phyloP scores from a whole-genome alignment of 2,329 filamentous ascomycete genomes.

The Neonectria faginata region DNA sequence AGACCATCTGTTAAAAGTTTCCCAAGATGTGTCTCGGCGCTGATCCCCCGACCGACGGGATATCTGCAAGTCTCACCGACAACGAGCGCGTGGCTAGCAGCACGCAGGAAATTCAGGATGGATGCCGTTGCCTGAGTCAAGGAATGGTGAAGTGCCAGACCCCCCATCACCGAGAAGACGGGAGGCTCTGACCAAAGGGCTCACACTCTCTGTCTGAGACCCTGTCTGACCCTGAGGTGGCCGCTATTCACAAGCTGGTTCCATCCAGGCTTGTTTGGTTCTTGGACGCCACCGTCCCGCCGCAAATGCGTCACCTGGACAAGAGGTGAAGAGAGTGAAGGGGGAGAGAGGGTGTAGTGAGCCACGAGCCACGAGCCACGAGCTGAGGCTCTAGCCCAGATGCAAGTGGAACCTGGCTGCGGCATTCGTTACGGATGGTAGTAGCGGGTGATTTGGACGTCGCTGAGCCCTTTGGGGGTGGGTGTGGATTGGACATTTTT shows the following conservation, averaged over 20 bases:
- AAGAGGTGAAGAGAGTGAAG: constrained; percentile 1
- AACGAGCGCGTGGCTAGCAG: constrained; percentile 5
- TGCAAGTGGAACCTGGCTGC: constrained; percentile 2
- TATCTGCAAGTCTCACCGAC: constrained; percentile 34
- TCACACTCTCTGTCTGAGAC: background rate
- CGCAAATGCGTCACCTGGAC: constrained; percentile 23
- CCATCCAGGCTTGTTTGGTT: background rate
- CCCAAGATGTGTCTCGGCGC: constrained; percentile 31
- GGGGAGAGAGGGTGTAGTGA: constrained; percentile 11
- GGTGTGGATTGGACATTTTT: constrained; percentile 16
- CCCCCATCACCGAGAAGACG: background rate
- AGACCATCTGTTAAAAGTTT: background rate
- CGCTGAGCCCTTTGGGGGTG: background rate
- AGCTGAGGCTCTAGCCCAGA: constrained; percentile 26
- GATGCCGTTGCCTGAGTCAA: no score
- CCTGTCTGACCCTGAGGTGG: background rate
- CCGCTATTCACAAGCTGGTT: constrained; percentile 12
- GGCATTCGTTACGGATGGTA: constrained; percentile 23
- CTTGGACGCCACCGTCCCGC: constrained; percentile 14
- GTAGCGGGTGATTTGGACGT: constrained; percentile 5
- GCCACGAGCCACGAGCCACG: constrained; percentile 27
- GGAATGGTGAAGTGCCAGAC: no score
- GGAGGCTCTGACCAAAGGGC: background rate
- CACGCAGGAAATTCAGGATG: no score
- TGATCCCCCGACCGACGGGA: constrained; percentile 27